Evolutionary conservation across 495 filamentous ascomycete genomes (phyloP), one percentile per base, ranked within the genome.

Genomic region (Hapsidospora chrysogenum): DNA sequence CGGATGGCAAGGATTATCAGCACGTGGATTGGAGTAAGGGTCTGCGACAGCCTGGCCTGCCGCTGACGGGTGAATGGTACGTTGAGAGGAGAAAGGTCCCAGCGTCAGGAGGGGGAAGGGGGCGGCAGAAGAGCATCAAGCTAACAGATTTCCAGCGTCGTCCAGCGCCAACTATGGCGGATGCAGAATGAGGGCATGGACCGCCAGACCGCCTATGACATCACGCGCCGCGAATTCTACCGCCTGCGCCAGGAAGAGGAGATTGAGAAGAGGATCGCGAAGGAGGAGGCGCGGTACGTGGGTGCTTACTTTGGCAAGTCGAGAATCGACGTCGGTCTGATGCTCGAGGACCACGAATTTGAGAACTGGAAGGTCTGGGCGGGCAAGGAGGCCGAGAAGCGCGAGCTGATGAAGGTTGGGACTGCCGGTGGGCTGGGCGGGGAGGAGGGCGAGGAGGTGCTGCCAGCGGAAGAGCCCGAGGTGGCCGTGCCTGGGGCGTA

Each of bases 141-240:
- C n/a, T n/a, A n/a, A n/a, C n/a, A n/a, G n/a, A n/a, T 14, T 33
- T 33, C 33, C 41, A 97, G 89, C 61, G 92, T 97, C 39, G 72
- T 96, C 31, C 89, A 96, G 56, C 78, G 86, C 35, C 85, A 94
- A 50, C 52, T 89, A 29, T 92, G 74, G 71, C 68, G 94, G 38
- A 74, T 85, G 56, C 59, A 84, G 40, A 70, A 80, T 41, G 45
- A 63, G 2, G 60, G 58, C 27, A 68, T 81, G 47, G 70, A 62
- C 25, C 66, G 70, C 50, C 60, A 61, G 10, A 41, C 58, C 41
- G 83, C 87, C n/a, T 97, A 96, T 58, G 85, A 95, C 60, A 65
- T 61, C 30, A 85, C 81, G 14, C 76, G 92, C 20, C 74, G 74
- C 43, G 89, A 97, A 56, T 94, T 97, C 58, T 96, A 96, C 58